These are phyloP conservation scores for Annona cherimola DNA, from an alignment of 164 flowering plant genomes.

Conservation along the genomic window DNA sequence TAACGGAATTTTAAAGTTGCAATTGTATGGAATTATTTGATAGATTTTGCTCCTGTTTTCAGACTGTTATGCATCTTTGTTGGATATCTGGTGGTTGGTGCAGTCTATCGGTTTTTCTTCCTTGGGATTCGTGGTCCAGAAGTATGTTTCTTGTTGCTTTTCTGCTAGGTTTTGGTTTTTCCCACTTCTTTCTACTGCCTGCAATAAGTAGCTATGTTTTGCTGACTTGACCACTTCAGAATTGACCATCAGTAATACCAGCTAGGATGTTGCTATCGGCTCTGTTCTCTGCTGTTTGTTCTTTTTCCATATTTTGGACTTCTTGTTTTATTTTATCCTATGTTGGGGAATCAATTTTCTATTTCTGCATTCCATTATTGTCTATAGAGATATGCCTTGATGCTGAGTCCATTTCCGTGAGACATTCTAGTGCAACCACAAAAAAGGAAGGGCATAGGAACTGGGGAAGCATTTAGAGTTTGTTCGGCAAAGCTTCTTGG, in stretches of 20 bases:
- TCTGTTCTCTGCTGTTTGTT: background rate
- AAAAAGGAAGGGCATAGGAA: no score
- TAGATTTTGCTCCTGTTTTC: slow-evolving; percentile 19
- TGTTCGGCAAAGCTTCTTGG: no score
- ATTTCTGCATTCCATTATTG: background rate
- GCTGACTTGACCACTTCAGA: background rate
- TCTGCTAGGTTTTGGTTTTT: background rate
- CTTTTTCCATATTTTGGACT: no score
- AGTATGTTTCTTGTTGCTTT: slow-evolving; percentile 38
- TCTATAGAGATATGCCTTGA: background rate
- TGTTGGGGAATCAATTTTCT: background rate
- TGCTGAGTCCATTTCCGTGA: no score
- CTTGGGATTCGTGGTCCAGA: slow-evolving; percentile 73
- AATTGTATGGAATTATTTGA: slow-evolving; percentile 1
- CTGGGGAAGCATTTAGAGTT: no score
- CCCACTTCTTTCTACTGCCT: background rate
- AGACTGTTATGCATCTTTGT: slow-evolving; percentile 69
- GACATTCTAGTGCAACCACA: no score
- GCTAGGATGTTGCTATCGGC: background rate
- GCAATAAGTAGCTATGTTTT: background rate
- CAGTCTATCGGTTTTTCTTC: slow-evolving; percentile 58
- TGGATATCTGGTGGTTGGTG: slow-evolving; percentile 66
- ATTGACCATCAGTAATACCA: background rate
- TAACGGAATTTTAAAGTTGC: background rate
- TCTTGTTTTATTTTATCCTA: background rate